phyloP scores from a whole-genome alignment of 2,329 filamentous ascomycete species.

The Alternaria sp. region DNA sequence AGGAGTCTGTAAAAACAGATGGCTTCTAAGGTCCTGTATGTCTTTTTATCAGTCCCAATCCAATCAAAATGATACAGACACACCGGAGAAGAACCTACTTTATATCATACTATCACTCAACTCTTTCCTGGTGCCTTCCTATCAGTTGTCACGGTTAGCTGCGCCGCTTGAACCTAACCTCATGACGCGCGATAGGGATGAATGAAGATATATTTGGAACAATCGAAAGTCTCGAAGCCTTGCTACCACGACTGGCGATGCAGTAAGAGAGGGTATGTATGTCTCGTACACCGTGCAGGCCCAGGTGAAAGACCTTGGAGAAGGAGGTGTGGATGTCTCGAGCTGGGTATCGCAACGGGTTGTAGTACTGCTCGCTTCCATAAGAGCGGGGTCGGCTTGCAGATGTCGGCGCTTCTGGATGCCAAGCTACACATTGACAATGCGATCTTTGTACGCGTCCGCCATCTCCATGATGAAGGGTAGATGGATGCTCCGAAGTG shows the following conservation, averaged over 20 bases:
- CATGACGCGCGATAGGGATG: not conserved
- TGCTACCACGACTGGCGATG: not conserved
- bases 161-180: not conserved
- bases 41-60: constrained; percentile 12
- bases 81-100: not conserved
- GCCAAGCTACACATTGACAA: constrained; percentile 14
- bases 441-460: constrained; percentile 6
- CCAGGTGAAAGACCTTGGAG: not conserved
- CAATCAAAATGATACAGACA: not conserved
- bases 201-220: not conserved
- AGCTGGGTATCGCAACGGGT: constrained; percentile 11
- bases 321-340: not conserved
- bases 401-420: constrained; percentile 15
- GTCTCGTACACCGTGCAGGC: not conserved
- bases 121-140: not conserved
- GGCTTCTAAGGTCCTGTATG: constrained; percentile 3
- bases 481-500: not conserved
- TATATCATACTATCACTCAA: not conserved
- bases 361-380: constrained; percentile 18
- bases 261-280: not conserved
- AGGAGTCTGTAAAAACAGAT: not conserved
- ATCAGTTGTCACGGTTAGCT: not conserved
- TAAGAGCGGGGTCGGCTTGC: constrained; percentile 20
- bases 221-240: not conserved
- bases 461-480: constrained; percentile 9